Conservation (phyloP, 371 early-diverging fungal species). For the Mucor sp. region DNA sequence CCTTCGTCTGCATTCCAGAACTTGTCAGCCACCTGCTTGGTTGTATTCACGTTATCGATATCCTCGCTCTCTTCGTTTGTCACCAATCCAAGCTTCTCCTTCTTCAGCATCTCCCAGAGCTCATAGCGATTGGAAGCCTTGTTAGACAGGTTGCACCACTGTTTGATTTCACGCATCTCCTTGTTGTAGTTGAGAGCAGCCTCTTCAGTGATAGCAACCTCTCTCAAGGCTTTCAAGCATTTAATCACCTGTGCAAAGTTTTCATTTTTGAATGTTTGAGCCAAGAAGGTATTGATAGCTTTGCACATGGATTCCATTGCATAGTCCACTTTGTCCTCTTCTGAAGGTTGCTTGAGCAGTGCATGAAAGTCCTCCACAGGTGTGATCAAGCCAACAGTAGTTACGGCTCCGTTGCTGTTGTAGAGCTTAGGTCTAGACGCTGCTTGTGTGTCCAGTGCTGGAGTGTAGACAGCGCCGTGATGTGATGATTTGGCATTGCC, state of each 20-base stretch:
- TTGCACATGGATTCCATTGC: slow-evolving; percentile 62
- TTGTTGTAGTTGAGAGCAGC: slow-evolving; percentile 50
- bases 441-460: not conserved
- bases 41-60: slow-evolving; percentile 18
- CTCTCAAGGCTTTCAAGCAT: slow-evolving; percentile 55
- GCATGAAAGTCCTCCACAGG: slow-evolving; percentile 66
- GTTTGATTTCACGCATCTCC: slow-evolving; percentile 32
- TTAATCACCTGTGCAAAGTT: slow-evolving; percentile 54
- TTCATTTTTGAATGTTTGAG: slow-evolving; percentile 58
- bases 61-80: slow-evolving; percentile 40
- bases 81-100: slow-evolving; percentile 35
- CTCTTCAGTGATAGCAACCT: slow-evolving; percentile 36
- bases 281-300: slow-evolving; percentile 48
- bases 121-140: slow-evolving; percentile 24
- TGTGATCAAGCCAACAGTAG: slow-evolving; percentile 50
- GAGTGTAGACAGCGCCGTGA: not conserved
- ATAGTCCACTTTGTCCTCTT: slow-evolving; percentile 45
- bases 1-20: too few species aligned
- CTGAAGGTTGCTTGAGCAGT: slow-evolving; percentile 50
- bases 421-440: not conserved
- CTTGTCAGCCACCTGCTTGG: slow-evolving; percentile 26
- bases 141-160: slow-evolving; percentile 18
- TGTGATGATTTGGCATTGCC: not conserved
- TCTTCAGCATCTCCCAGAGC: slow-evolving; percentile 44
- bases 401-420: not conserved